Base-by-base conservation (phyloP, 2,329 filamentous ascomycete genomes). In the Clonostachys sp. region DNA sequence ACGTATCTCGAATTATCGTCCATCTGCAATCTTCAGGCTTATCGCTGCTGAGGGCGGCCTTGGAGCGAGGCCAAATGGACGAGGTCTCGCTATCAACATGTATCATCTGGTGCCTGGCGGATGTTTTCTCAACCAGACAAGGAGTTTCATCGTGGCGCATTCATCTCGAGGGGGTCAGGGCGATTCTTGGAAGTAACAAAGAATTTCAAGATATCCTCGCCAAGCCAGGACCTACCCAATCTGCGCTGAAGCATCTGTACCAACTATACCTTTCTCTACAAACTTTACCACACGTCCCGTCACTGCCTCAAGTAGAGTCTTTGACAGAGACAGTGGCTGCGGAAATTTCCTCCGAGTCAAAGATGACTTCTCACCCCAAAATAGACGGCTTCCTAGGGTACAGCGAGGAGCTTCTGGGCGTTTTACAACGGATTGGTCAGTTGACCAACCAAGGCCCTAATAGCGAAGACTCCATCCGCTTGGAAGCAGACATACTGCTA, bases 81-180 rank as follows among this genome's bases (percentile, higher is more conserved):
- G 59, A 60, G 6, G 50, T 54, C 4, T 8, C 61, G 1, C 47
- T 61, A 5, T 57, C 56, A 1, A 61, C 59, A 0, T 61, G 59
- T 20, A 53, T 61, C 5, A 58, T 61, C 6, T 61, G 59, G 59
- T 61, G 59, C 16, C 45, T 61, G 2, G 54, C 59, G 1, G 59
- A 61, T 16, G 58, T 61, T 0, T 61, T 61, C 9, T 51, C 57
- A 0, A 57, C 52, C 0, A 47, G 51, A 2, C 57, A 56, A 10
- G 59, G 54, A 1, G 48, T 55, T 17, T 53, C 51, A 0, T 50
- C 55, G 1, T 61, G 59, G 59, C 51, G 51, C 0, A 53, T 60
- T 2, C 59, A 61, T 24, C n/a, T 61, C 1, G 52, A 55, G 5
- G 59, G 59, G 0, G 54, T 61, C 13, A 61, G 53, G 2, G 59